Evolutionary conservation across 352 stramenopile genomes (phyloP).

Genomic region (Phytopythium delawarense): DNA sequence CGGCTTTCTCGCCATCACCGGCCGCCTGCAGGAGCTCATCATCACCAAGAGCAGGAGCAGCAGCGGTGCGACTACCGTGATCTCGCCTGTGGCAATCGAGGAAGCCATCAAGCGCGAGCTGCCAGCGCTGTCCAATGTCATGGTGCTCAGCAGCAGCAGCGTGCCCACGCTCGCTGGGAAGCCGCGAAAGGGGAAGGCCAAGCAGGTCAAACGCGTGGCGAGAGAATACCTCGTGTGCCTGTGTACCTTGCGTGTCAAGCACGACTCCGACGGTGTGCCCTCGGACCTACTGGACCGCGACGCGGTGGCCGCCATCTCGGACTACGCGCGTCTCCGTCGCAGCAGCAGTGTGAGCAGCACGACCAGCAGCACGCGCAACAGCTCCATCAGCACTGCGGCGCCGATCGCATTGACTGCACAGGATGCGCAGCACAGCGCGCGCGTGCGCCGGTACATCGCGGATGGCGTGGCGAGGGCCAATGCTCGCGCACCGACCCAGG

Average conservation of each 20-base stretch:
- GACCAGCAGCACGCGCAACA: slow-evolving; percentile 1
- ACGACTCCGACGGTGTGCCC: slow-evolving; percentile 49
- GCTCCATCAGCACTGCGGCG: slow-evolving; percentile 28
- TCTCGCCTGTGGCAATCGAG: slow-evolving; percentile 87
- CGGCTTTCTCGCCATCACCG: slow-evolving; percentile 91
- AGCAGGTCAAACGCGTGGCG: neutral
- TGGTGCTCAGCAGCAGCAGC: slow-evolving; percentile 41
- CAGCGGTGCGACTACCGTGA: slow-evolving; percentile 8
- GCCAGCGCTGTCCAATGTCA: slow-evolving; percentile 75
- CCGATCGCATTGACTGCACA: slow-evolving; percentile 67
- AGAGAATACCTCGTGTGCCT: slow-evolving; percentile 88
- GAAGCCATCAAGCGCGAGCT: slow-evolving; percentile 84
- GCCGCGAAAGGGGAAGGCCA: neutral
- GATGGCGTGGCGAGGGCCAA: slow-evolving; percentile 64
- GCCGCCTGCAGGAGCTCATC: slow-evolving; percentile 94
- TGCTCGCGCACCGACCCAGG: slow-evolving; percentile 38
- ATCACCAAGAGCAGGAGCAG: slow-evolving; percentile 93
- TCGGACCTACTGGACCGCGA: slow-evolving; percentile 69
- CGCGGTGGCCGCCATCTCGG: slow-evolving; percentile 55
- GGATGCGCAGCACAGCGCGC: slow-evolving; percentile 62
- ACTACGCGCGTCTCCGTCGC: slow-evolving; percentile 11
- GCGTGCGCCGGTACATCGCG: slow-evolving; percentile 77
- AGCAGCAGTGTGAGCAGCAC: slow-evolving; percentile 6
- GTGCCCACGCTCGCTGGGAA: neutral
- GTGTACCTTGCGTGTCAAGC: slow-evolving; percentile 72